Evolutionary conservation across 352 stramenopile species (phyloP).

Genomic region (Globisporangium perplexum): DNA sequence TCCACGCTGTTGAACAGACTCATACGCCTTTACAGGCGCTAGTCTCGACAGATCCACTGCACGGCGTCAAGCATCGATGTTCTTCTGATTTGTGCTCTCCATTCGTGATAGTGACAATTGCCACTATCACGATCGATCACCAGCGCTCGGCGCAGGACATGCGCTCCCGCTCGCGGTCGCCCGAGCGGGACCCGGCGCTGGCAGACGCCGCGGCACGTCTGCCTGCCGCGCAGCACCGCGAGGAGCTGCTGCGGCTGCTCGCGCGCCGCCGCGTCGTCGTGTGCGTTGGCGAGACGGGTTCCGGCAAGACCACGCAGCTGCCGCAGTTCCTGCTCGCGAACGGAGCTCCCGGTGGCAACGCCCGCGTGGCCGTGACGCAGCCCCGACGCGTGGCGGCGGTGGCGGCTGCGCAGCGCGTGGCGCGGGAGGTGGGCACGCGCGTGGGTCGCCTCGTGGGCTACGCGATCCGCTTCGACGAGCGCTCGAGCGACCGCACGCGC

Average conservation of each 20-base stretch:
- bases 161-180: not conserved
- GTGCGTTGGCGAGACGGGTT: slow-evolving; percentile 93
- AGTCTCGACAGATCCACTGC: too few relatives aligned
- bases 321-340: slow-evolving; percentile 51
- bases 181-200: slow-evolving; percentile 4
- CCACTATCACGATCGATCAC: too few relatives aligned
- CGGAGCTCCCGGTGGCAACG: too few relatives aligned
- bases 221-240: slow-evolving; percentile 41
- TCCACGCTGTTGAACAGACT: too few relatives aligned
- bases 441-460: slow-evolving; percentile 87
- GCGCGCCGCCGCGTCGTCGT: slow-evolving; percentile 52
- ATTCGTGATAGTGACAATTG: too few relatives aligned
- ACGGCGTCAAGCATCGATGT: too few relatives aligned
- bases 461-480: slow-evolving; percentile 97
- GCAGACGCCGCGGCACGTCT: slow-evolving; percentile 7
- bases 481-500: slow-evolving; percentile 40
- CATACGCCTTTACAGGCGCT: too few relatives aligned
- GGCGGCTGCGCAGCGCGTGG: slow-evolving; percentile 95
- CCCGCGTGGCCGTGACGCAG: slow-evolving; percentile 88
- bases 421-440: slow-evolving; percentile 91
- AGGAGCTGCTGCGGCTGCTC: slow-evolving; percentile 48
- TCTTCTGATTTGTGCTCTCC: too few relatives aligned
- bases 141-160: too few relatives aligned
- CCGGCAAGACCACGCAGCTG: slow-evolving; percentile 94
- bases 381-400: slow-evolving; percentile 96